These are phyloP conservation scores for Nymphaea thermarum DNA, from an alignment of 164 flowering plant genomes.

Conservation along the genomic window DNA sequence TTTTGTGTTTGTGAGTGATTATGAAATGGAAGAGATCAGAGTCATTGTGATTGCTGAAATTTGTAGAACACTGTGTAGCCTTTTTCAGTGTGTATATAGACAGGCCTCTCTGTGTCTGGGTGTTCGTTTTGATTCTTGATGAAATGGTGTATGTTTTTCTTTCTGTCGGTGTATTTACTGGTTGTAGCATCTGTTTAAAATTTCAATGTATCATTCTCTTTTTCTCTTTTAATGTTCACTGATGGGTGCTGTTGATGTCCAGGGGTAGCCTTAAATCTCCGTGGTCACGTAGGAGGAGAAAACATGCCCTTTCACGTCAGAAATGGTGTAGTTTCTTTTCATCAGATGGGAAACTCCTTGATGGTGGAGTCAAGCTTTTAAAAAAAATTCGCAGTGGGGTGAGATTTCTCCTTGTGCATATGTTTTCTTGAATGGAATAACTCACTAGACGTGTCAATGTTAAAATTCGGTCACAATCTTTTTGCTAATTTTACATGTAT, in stretches of 20 bases:
- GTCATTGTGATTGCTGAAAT: no score
- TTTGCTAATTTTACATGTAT: no score
- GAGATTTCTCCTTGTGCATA: constrained; percentile 15
- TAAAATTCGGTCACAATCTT: no score
- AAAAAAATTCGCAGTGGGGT: constrained; percentile 95
- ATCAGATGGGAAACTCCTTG: constrained; percentile 69
- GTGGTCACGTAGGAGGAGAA: constrained; percentile 90
- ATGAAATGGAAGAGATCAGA: no score
- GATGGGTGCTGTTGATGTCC: constrained; percentile 10
- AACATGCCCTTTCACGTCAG: constrained; percentile 55
- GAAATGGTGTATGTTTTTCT: no score
- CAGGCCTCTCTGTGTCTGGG: neutral
- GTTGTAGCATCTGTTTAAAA: no score
- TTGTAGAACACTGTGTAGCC: no score
- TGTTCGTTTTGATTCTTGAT: neutral
- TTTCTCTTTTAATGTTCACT: no score
- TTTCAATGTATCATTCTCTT: no score
- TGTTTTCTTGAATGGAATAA: neutral
- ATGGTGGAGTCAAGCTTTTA: constrained; percentile 72
- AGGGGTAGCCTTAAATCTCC: constrained; percentile 82
- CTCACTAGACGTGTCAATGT: no score
- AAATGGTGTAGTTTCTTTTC: constrained; percentile 68
- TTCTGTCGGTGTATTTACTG: no score
- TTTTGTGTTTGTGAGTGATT: no score
- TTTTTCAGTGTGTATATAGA: neutral